Evolutionary conservation across 208 protist genomes (phyloP), one percentile per base, ranked within the genome.

Genomic region (Angomonas ambiguus): DNA sequence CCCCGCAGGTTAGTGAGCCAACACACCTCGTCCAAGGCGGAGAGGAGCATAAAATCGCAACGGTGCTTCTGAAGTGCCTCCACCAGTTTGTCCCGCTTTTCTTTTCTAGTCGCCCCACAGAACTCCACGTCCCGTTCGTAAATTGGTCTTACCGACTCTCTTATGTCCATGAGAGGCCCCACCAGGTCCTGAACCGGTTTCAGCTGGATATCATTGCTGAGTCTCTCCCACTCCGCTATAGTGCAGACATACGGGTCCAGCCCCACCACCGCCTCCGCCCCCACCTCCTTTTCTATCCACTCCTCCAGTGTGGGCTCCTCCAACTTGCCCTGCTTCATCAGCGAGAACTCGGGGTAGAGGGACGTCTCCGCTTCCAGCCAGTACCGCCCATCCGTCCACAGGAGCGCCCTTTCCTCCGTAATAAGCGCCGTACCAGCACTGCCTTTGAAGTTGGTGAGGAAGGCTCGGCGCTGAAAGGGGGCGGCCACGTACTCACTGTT

Each of bases 321-420:
- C 13, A 72, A 63, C 62, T 86, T 53, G 33, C 83, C 85, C 38
- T 85, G 70, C 64, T 89, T 91, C 94, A 96, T 96, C 48, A 97
- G 76, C 34, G 78, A 35, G 65, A 89, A 97, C 67, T 87, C 80
- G 0, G 77, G 63, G 67, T 87, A 91, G 10, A 98, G 68, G 68
- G 95, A 62, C 31, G 89, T 57, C 38, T 75, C 79, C 0, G 97
- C 98, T 58, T 98, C 96, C 24, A 97, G 42, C 77, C 90, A 98
- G 81, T 99, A 99, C 28, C 98, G 93, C 2, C 96, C 97, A 69
- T 99, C 98, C 1, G 98, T 98, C 96, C 96, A 99, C 16, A 99
- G 63, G 31, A 97, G 78, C 4, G 94, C 92, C 27, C 24, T 10
- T 2, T 87, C 72, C 69, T 78, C 59, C 20, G 85, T 92, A 51